These are phyloP conservation scores for Laburnicola sp. DNA, from an alignment of 2,329 filamentous ascomycete species.

Conservation along the genomic window DNA sequence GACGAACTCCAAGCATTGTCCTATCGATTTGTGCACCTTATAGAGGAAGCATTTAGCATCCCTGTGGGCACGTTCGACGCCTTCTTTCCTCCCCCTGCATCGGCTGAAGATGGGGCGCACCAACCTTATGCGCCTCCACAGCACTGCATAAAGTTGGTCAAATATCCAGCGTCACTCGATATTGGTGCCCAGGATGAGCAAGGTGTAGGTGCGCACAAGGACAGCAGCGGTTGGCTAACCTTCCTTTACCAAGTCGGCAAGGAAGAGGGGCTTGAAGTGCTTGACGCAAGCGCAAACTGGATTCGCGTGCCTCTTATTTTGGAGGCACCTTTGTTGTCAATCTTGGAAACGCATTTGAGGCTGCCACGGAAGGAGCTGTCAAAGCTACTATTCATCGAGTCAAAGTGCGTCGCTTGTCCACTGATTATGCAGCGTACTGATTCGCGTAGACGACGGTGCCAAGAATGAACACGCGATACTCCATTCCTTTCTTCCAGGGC, in stretches of 20 bases:
- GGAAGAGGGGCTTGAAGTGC: constrained; percentile 56
- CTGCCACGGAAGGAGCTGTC: constrained; percentile 58
- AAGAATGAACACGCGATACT: constrained; percentile 34
- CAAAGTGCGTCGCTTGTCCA: constrained; percentile 19
- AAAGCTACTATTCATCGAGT: constrained; percentile 55
- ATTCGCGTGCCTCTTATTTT: constrained; percentile 53
- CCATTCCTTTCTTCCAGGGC: constrained; percentile 46
- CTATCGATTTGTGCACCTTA: constrained; percentile 58
- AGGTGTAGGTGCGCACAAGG: constrained; percentile 65
- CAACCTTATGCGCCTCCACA: constrained; percentile 44
- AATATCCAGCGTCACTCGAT: constrained; percentile 47
- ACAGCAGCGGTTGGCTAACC: constrained; percentile 66
- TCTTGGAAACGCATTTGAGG: constrained; percentile 62
- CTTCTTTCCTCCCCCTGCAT: constrained; percentile 54
- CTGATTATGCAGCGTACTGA: constrained; percentile 52
- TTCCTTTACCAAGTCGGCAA: constrained; percentile 64
- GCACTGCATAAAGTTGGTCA: constrained; percentile 62
- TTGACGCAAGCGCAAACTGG: constrained; percentile 55
- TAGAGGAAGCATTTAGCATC: constrained; percentile 59
- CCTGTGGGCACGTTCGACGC: constrained; percentile 53
- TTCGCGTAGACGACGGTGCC: constrained; percentile 31
- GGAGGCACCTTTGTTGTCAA: constrained; percentile 60
- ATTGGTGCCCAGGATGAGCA: constrained; percentile 39
- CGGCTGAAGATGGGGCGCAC: not conserved
- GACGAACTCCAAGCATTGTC: constrained; percentile 55